Base-by-base conservation (phyloP, 1,284 basidiomycete species). In the Apiotrichum akiyoshidainum region DNA sequence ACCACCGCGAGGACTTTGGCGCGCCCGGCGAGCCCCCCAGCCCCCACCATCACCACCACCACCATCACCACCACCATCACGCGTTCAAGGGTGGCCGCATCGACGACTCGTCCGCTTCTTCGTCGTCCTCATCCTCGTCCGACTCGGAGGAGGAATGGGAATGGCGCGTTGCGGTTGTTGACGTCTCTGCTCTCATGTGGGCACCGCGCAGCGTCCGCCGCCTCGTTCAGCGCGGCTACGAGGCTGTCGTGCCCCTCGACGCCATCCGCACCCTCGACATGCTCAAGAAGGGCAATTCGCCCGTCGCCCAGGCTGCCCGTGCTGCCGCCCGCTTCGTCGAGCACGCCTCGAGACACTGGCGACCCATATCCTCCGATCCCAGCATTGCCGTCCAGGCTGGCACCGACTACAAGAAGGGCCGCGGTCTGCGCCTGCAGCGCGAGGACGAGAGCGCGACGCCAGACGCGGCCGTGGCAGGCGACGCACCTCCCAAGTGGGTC, bases 231-330 rank as follows among this genome's bases (percentile, higher is more conserved):
- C 86, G 65, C 84, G 90, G 76, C 72, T 88, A 57, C 52, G 76
- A 78, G 56, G 71, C 94, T 56, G 84, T 96, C 58, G 81, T 96
- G 42, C 92, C 92, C 1, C 83, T 90, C 22, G 92, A 95, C 84
- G 92, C 88, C 7, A 82, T 95, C 35, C 92, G 91, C 70, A 95
- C 92, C 0, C 84, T 96, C n/a, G 92, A 96, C 74, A 80, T 94
- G 7, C 84, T 95, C 66, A 96, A 96, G 82, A 95, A 94, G 74
- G 92, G 92, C 1, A 86, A 86, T 0, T 87, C 82, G 37, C 78
- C 84, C 0, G 82, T 91, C 21, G 90, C 91, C 0, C 85, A 88
- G 66, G 86, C 87, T 16, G 92, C 92, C 12, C 70, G 78, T 16
- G 59, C 70, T 11, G 75, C 76, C 0, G 70, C 78, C 0, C 68